Percentiles rank a stretch among this genome's conserved stretches.
Conservation (phyloP, 257 asterid genomes). For the Henckelia pumila region DNA sequence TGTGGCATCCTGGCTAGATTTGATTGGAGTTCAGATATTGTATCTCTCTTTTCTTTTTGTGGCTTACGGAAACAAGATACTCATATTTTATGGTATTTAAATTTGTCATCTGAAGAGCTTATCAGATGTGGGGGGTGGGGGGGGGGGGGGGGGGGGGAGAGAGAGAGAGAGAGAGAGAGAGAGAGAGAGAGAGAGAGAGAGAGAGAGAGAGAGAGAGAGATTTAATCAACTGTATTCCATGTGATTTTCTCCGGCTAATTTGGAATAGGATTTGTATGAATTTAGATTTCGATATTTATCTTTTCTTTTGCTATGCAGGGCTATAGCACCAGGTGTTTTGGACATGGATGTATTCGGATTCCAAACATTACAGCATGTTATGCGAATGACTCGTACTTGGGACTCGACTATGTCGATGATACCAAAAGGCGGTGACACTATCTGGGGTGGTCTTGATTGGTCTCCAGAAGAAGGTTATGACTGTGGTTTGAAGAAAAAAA, state of each 20-base stretch:
- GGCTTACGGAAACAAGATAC: neutral
- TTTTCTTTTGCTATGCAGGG: constrained; percentile 41
- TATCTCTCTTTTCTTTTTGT: neutral
- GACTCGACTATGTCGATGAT: constrained; percentile 83
- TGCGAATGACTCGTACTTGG: constrained; percentile 86
- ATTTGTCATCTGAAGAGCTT: constrained; percentile 8
- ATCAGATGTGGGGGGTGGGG: neutral
- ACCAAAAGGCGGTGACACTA: constrained; percentile 78
- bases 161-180: neutral
- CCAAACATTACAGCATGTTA: constrained; percentile 67
- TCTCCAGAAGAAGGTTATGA: constrained; percentile 74
- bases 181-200: neutral
- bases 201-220: neutral
- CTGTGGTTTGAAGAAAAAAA: constrained; percentile 48
- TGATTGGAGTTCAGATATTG: neutral
- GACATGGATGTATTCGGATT: constrained; percentile 66
- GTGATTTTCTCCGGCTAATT: neutral
- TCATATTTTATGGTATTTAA: neutral
- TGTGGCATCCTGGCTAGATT: constrained; percentile 1
- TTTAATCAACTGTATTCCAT: neutral
- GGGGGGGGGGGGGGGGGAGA: no score
- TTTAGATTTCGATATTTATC: neutral
- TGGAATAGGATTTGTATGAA: neutral
- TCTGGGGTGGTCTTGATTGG: constrained; percentile 87
- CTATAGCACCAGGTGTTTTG: constrained; percentile 60